Base-by-base conservation (phyloP, 164 flowering plant genomes). In the Magnolia changhungtana region DNA sequence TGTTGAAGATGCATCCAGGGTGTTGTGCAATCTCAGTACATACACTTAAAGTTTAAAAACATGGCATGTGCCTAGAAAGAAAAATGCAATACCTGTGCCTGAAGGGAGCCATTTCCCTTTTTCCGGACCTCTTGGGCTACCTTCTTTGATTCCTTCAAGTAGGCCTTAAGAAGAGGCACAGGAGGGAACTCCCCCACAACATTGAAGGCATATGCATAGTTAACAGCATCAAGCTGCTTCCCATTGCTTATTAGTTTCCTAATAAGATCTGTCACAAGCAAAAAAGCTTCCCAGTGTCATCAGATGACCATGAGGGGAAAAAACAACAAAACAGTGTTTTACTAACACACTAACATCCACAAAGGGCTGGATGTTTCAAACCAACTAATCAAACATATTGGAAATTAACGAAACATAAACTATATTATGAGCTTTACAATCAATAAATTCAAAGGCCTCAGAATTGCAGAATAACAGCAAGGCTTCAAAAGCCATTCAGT, bases 171-270 rank as follows among this genome's bases (percentile, higher is more conserved):
- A 27, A 91, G 74, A 55, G 90, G 86, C 7, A 88, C 91, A 9
- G 91, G 94, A 14, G 89, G 91, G 77, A 89, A 91, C 83, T 86
- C 85, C 31, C 86, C 87, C n/a, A 81, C 81, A 74, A 92, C 81
- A 74, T 79, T 78, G 80, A 89, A 85, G 72, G 90, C 91, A 74
- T 74, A 86, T 63, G 85, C 80, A 77, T 85, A 90, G 79, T 86
- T 87, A 72, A 86, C 87, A 65, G 92, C 97, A 20, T 86, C 78
- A 76, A 89, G 80, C 50, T 85, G 86, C 77, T 89, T 88, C 16
- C 87, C 88, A 45, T 79, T 81, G 16, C 58, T 79, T 52, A 87
- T 76, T 64, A 93, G 86, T 77, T 86, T 89, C 24, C 82, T 78
- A 76, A 93, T 75, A 58, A 93, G 77, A 87, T 87, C 94, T 91